Conservation (phyloP, 2,329 filamentous ascomycete genomes). For the Phaeosphaeria sp. region DNA sequence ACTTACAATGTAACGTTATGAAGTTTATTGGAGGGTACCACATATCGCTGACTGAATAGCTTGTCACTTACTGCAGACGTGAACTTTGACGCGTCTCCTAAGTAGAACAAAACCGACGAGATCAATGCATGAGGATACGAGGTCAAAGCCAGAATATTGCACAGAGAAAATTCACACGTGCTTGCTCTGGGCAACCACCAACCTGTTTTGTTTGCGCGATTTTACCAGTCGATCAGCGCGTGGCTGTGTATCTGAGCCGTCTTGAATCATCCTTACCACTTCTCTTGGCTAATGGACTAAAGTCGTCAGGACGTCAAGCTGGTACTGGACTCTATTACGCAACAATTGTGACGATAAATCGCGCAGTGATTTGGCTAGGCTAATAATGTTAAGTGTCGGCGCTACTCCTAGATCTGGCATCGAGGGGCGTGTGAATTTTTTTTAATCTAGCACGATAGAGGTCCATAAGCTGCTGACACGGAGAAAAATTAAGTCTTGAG, state of each 20-base stretch:
- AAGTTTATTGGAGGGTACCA: constrained; percentile 29
- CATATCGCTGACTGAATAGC: constrained; percentile 8
- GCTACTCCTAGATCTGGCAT: neutral
- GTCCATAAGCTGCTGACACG: neutral
- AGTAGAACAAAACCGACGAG: neutral
- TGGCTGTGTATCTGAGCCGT: neutral
- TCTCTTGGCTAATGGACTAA: neutral
- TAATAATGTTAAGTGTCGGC: neutral
- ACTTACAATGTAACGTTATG: constrained; percentile 30
- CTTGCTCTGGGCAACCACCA: neutral
- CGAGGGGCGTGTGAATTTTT: neutral
- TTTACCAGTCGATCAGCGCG: neutral
- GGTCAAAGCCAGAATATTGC: neutral
- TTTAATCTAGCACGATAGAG: too few species aligned
- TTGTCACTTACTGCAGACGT: neutral
- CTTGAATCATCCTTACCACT: neutral
- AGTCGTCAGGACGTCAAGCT: neutral
- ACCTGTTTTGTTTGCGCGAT: neutral
- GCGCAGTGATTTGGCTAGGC: neutral
- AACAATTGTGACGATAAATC: neutral
- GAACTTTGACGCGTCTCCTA: neutral
- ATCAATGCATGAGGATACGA: neutral
- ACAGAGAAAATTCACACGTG: neutral
- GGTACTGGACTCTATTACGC: neutral
- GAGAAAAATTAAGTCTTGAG: neutral